These are phyloP conservation scores for Termitomyces sp. DNA, from an alignment of 768 basidiomycete species.

Conservation along the genomic window DNA sequence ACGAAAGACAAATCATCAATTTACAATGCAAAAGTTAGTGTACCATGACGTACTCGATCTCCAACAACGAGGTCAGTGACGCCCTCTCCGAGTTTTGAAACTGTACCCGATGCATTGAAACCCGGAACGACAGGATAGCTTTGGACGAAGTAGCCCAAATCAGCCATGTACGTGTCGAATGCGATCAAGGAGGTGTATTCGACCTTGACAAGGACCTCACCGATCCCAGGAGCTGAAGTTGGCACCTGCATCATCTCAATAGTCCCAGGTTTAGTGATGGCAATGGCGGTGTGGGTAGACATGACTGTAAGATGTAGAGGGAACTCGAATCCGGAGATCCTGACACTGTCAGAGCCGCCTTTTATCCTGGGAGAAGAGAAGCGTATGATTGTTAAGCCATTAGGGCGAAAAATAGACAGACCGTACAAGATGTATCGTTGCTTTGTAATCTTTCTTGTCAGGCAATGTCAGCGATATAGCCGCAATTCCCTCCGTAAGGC, in stretches of 20 bases:
- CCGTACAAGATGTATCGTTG: not conserved
- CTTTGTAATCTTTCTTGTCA: not conserved
- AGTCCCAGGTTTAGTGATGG: conserved; percentile 27
- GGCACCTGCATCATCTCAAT: conserved; percentile 28
- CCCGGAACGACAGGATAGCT: conserved; percentile 30
- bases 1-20: not conserved
- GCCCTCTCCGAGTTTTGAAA: conserved; percentile 27
- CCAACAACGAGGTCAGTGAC: conserved; percentile 26
- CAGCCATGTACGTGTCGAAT: conserved; percentile 32
- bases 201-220: conserved; percentile 32
- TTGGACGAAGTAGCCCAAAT: conserved; percentile 20
- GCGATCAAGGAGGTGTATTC: conserved; percentile 31
- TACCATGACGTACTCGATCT: conserved; percentile 29
- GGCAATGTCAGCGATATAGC: no score
- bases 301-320: conserved; percentile 10
- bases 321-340: not conserved
- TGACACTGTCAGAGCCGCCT: not conserved
- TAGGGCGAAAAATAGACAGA: not conserved
- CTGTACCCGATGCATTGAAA: conserved; percentile 29
- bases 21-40: not conserved
- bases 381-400: not conserved
- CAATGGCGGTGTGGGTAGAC: conserved; percentile 38
- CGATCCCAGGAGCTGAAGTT: conserved; percentile 24
- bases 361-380: not conserved
- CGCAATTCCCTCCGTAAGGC: no score